Base-by-base conservation (phyloP, 805 yeast species). In the Pichia eremophila region DNA sequence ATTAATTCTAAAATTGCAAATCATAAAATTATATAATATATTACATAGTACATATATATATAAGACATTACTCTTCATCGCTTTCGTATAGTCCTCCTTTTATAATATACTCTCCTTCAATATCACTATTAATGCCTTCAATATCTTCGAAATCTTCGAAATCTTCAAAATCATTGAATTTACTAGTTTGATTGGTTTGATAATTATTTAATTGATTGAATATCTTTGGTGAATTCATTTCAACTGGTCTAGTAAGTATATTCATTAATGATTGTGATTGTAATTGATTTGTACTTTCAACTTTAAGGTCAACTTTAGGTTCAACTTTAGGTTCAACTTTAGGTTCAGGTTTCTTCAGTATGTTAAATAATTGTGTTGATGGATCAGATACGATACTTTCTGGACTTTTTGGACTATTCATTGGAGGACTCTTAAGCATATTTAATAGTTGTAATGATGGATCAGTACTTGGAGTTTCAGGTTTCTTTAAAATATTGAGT, bases 1-100 rank as follows among this genome's bases (percentile, higher is more conserved):
- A 72, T 84, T 29, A 62, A 61, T 47, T 64, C 69, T n/a, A 56
- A 56, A 46, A 55, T 58, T n/a, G 61, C 54, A 11, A 36, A 46
- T 9, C 38, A 41, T 15, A 41, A 29, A 5, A 29, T 39, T 14
- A 41, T 27, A 28, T 27, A 37, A 28, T 41, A n/a, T n/a, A n/a
- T n/a, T n/a, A n/a, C n/a, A n/a, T n/a, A n/a, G n/a, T 39, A 55
- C 29, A 42, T 45, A 51, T 49, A 41, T 55, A 57, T 18, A 57
- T 50, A 35, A 52, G 18, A 34, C 19, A 8, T 12, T 18, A 32
- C 14, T 34, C 18, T 34, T 25, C 5, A 18, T 28, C 37, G n/a
- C 29, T 25, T 12, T 46, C 50, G 35, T 49, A 49, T 17, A 52
- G 45, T 6, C 47, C 53, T 25, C 47, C 46, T 37, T 52, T 49